Conservation (phyloP, 2,329 filamentous ascomycete species). For the Alternaria atra region DNA sequence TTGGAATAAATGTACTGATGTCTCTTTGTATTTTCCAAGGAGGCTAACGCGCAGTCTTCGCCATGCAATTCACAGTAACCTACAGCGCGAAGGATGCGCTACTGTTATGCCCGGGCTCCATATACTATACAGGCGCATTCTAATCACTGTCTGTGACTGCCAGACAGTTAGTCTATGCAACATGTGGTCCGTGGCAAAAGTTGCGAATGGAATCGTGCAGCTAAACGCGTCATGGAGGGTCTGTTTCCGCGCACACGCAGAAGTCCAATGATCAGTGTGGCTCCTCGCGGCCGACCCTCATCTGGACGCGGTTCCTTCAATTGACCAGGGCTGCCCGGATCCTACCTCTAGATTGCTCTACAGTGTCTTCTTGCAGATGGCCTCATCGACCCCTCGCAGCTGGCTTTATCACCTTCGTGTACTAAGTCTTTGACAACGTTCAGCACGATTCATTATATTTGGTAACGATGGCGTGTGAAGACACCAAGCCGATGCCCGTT, state of each 20-base stretch:
- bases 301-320: neutral
- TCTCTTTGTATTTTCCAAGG: neutral
- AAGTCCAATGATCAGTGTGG: neutral
- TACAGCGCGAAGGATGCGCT: neutral
- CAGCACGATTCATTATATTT: neutral
- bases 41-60: neutral
- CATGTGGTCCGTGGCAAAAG: neutral
- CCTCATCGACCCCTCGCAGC: neutral
- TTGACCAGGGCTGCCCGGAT: neutral
- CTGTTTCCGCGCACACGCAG: neutral
- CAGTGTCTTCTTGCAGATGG: neutral
- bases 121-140: neutral
- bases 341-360: neutral
- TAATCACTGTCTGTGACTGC: neutral
- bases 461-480: conserved; percentile 7
- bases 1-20: neutral
- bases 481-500: conserved; percentile 31
- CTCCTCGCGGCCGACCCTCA: neutral
- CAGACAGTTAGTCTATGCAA: neutral
- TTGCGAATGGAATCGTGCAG: neutral
- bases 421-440: neutral
- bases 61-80: neutral
- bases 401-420: neutral
- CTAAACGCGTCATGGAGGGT: neutral
- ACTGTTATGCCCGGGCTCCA: neutral